Percentiles rank a stretch among this genome's conserved stretches.
These are phyloP conservation scores for Candida sanyaensis DNA, from an alignment of 1,139 yeast species.

Conservation along the genomic window DNA sequence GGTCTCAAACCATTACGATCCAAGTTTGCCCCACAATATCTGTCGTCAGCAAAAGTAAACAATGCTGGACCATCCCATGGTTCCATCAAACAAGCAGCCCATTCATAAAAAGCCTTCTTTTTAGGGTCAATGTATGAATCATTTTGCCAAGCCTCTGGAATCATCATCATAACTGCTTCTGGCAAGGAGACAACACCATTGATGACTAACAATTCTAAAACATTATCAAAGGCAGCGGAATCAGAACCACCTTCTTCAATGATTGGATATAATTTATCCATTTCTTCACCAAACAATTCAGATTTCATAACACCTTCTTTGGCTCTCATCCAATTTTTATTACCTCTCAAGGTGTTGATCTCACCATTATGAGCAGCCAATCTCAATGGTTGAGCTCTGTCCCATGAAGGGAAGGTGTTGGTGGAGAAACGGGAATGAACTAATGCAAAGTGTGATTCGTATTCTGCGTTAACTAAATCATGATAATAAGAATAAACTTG, in stretches of 20 bases:
- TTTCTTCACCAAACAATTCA: slow-evolving; percentile 82
- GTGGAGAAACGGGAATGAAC: slow-evolving; percentile 98
- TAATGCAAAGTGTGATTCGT: slow-evolving; percentile 92
- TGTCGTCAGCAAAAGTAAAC: slow-evolving; percentile 94
- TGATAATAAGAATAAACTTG: slow-evolving; percentile 95
- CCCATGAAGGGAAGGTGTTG: slow-evolving; percentile 99
- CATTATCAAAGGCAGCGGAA: slow-evolving; percentile 98
- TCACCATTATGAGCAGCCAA: slow-evolving; percentile 99
- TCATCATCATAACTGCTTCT: slow-evolving; percentile 95
- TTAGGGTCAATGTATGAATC: slow-evolving; percentile 84
- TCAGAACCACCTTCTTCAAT: slow-evolving; percentile 99
- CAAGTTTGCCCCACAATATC: slow-evolving; percentile 97
- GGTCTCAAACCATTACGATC: slow-evolving; percentile 98
- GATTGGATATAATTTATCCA: slow-evolving; percentile 89
- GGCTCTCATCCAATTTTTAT: slow-evolving; percentile 99
- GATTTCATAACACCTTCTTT: slow-evolving; percentile 97
- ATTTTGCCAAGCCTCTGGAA: slow-evolving; percentile 98
- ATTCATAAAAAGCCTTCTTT: slow-evolving; percentile 92
- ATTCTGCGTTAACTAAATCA: slow-evolving; percentile 88
- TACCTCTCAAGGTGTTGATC: slow-evolving; percentile 94
- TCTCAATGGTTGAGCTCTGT: slow-evolving; percentile 96
- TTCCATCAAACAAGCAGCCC: slow-evolving; percentile 99
- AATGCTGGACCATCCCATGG: slow-evolving; percentile 99
- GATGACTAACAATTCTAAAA: slow-evolving; percentile 84
- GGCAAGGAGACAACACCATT: slow-evolving; percentile 93